Base-by-base conservation (phyloP, 495 filamentous ascomycete genomes). In the Xylaria palmicola region DNA sequence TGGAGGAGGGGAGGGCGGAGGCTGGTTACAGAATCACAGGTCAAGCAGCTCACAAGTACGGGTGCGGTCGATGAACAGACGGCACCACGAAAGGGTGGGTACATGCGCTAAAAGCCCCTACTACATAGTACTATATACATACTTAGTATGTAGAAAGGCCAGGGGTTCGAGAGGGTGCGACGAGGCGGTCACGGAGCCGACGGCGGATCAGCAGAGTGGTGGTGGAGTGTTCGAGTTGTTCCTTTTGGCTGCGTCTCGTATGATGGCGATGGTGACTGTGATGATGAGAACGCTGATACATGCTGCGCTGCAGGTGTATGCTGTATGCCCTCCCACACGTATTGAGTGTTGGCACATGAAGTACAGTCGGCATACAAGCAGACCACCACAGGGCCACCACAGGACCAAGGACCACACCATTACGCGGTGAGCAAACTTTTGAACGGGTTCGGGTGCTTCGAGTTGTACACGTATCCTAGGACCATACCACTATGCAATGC, bases 401-500 rank as follows among this genome's bases (percentile, higher is more conserved):
- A n/a, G n/a, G n/a, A n/a, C n/a, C n/a, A n/a, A n/a, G n/a, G n/a
- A n/a, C n/a, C n/a, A n/a, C n/a, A n/a, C n/a, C n/a, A 32, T 56
- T 20, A 37, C 52, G 22, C 53, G 53, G 53, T 56, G 53, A 56
- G 36, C 56, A 45, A 49, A 12, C 54, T 29, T 32, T 36, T 30
- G 29, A 19, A 27, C 47, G 55, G 55, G 41, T 37, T 26, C 55
- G 55, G 55, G 55, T 57, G 36, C 41, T 57, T 57, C 41, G 19
- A 10, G 55, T 36, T 57, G 55, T 57, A 57, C 55, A 57, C 55
- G 55, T 57, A 57, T 57, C 55, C 24, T n/a, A 45, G 22, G 40
- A 47, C 41, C 30, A 19, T 45, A 12, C 30, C 48, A 20, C 37
- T 48, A 57, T 48, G 55, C 55, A 57, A 57, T 57, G 55, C 55